A percentile compares a stretch with the other conserved stretches of the same genome.
Conservation (phyloP, 192 early-diverging fungal genomes). For the Coemansia sp. region DNA sequence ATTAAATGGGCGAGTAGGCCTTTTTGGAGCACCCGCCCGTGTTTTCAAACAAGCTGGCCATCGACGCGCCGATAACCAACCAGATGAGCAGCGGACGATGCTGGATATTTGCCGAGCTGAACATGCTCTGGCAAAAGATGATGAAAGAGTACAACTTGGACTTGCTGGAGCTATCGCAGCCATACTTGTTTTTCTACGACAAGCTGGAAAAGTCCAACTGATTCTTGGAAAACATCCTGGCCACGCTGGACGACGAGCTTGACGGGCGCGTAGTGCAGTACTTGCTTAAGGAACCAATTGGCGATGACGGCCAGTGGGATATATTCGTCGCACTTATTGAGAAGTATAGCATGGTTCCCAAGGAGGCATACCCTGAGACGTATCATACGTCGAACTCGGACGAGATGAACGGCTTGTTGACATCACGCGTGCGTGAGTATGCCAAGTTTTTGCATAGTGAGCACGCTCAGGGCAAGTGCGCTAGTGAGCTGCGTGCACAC, state of each 20-base stretch:
- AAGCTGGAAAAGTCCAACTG: constrained; percentile 83
- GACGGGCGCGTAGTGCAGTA: constrained; percentile 71
- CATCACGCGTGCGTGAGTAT: constrained; percentile 67
- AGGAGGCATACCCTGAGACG: constrained; percentile 66
- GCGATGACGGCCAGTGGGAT: constrained; percentile 77
- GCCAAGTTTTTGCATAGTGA: constrained; percentile 62
- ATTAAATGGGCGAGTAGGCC: constrained; percentile 5
- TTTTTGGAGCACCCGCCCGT: constrained; percentile 37
- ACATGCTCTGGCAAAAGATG: constrained; percentile 67
- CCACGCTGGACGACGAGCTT: constrained; percentile 61
- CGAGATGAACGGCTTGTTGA: constrained; percentile 65
- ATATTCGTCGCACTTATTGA: constrained; percentile 76
- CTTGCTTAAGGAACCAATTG: constrained; percentile 64
- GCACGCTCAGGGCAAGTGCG: constrained; percentile 48
- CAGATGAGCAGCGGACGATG: constrained; percentile 77
- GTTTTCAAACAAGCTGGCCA: constrained; percentile 50
- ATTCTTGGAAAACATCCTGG: constrained; percentile 78
- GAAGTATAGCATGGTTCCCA: constrained; percentile 77
- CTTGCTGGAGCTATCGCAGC: constrained; percentile 78
- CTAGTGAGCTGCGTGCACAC: constrained; percentile 47
- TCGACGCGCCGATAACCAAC: constrained; percentile 64
- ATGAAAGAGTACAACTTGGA: constrained; percentile 78
- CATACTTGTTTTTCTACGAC: constrained; percentile 75
- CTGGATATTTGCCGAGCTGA: constrained; percentile 83
- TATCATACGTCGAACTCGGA: constrained; percentile 63